Evolutionary conservation across 768 basidiomycete species (phyloP).

Genomic region (Coprinopsis cinerea): DNA sequence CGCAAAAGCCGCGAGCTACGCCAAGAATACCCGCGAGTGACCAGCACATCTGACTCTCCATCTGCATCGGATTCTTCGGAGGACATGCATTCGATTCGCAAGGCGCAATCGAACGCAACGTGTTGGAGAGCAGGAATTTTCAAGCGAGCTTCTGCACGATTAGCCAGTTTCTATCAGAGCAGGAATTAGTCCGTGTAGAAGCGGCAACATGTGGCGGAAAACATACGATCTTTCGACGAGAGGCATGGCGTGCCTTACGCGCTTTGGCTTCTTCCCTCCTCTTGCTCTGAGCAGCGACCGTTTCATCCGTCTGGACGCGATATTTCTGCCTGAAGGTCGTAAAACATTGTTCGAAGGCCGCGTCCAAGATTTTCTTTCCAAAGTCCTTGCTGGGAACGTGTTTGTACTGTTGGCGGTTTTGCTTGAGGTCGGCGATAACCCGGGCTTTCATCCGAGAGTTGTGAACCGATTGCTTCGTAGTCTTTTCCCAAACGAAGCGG

Average conservation of each 20-base stretch:
- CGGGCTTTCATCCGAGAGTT: conserved; percentile 68
- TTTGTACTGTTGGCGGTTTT: conserved; percentile 50
- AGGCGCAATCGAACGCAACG: conserved; percentile 60
- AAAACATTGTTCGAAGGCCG: conserved; percentile 66
- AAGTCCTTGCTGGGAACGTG: conserved; percentile 65
- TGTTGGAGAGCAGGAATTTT: conserved; percentile 51
- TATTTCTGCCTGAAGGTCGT: conserved; percentile 65
- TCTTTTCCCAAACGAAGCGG: conserved; percentile 78
- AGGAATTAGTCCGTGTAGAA: conserved; percentile 9
- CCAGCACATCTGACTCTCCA: conserved; percentile 27
- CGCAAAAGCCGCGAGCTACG: conserved; percentile 57
- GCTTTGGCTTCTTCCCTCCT: conserved; percentile 58
- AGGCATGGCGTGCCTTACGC: conserved; percentile 51
- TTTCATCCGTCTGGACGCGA: conserved; percentile 49
- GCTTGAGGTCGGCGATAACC: conserved; percentile 53
- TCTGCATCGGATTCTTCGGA: conserved; percentile 71
- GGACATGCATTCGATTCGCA: conserved; percentile 75
- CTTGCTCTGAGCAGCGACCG: conserved; percentile 36
- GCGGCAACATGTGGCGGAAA: neutral
- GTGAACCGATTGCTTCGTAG: conserved; percentile 67
- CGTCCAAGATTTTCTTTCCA: conserved; percentile 50
- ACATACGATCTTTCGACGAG: conserved; percentile 60
- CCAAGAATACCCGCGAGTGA: conserved; percentile 59
- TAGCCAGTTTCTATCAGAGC: conserved; percentile 54
- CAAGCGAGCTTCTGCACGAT: conserved; percentile 55